Base-by-base conservation (phyloP, 352 stramenopile genomes). In the Pythium periplocum region DNA sequence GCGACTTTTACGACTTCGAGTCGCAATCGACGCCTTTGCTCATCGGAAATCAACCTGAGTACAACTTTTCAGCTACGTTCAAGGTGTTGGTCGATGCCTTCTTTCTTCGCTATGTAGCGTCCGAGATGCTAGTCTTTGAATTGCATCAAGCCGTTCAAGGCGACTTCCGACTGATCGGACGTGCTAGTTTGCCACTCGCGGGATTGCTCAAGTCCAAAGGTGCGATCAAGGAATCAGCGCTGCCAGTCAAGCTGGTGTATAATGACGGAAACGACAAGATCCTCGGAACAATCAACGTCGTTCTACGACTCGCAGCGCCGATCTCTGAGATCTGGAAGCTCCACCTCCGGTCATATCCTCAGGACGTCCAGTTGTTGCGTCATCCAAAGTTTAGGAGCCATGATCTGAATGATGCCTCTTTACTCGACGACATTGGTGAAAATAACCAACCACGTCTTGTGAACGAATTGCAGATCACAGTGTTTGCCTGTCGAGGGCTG, bases 1-100 rank as follows among this genome's bases (percentile, higher is more conserved):
- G 94, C 35, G 93, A 98, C 53, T 98, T 98, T 55, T 98, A 95
- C 59, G 88, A 97, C 59, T 98, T 96, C 55, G 91, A 98, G 62
- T 96, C 87, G 1, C 90, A 98, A 66, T 83, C 89, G 43, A 97
- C 91, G 38, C 72, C 91, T 31, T 65, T 97, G 35, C 49, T 97
- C 9, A 71, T 87, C 8, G 92, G 93, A 31, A 78, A 55, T 38
- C 69, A 71, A 12, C 92, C 91, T 2, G 71, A 82, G 12, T 98
- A 96, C 69, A 95, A 97, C 60, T 94, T 97, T 51, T 89, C 90
- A 6, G 78, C 86, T 9, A 96, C 78, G 0, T 98, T 95, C 64
- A 96, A 95, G 59, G 82, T 98, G 45, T 94, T 80, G 0, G 84
- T 96, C 4, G 92, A 98, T 62, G 89, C 90, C 1, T 97, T 97